A percentile compares a stretch with the other conserved stretches of the same genome.
These are phyloP conservation scores for Halenospora varia DNA, from an alignment of 495 filamentous ascomycete genomes.

Conservation along the genomic window DNA sequence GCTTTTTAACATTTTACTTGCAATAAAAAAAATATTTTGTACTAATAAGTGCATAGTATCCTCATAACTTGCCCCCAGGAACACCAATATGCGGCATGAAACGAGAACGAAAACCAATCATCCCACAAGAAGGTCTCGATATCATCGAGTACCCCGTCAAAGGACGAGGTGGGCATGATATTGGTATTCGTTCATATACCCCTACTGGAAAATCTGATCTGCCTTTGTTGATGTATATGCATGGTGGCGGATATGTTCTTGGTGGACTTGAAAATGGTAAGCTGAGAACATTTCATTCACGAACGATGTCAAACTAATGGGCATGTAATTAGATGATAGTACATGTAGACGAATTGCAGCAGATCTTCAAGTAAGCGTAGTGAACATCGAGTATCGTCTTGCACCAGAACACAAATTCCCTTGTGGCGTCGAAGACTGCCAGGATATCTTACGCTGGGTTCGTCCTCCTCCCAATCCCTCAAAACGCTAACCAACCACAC, in stretches of 20 bases:
- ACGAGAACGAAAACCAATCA: not conserved
- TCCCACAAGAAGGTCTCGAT: not conserved
- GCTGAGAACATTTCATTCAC: not conserved
- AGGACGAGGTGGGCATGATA: not conserved
- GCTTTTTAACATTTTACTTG: not conserved
- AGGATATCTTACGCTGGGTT: not conserved
- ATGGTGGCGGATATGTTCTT: not conserved
- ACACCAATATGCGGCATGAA: not conserved
- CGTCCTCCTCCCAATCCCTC: not conserved
- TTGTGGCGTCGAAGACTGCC: not conserved
- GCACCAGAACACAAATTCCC: conserved; percentile 1
- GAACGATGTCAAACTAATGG: not conserved
- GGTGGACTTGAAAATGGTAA: not conserved
- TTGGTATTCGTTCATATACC: not conserved
- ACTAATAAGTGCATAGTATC: too few species aligned
- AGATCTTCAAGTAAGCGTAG: not conserved
- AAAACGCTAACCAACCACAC: not conserved
- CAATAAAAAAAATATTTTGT: too few species aligned
- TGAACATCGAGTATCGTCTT: not conserved
- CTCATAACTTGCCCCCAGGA: not conserved
- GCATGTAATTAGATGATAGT: not conserved
- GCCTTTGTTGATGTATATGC: not conserved
- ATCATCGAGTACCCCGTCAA: not conserved
- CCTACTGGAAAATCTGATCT: not conserved
- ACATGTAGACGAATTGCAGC: not conserved